phyloP scores from a whole-genome alignment of 495 filamentous ascomycete genomes.

The Astrocystis sublimbata region DNA sequence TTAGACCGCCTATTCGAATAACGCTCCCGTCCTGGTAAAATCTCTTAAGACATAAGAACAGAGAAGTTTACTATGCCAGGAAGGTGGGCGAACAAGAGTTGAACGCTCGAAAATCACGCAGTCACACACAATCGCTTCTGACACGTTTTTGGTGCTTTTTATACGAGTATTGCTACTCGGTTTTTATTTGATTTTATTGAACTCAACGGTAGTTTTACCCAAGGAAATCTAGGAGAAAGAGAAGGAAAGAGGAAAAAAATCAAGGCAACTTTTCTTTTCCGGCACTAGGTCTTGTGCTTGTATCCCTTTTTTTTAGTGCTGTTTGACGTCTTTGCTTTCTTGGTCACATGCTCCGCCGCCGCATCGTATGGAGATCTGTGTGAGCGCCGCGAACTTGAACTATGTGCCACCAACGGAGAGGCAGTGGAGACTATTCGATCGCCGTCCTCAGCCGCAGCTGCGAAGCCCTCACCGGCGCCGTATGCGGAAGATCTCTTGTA shows the following conservation, averaged over 20 bases:
- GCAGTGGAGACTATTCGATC: conserved; percentile 17
- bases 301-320: conserved; percentile 36
- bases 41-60: too few species aligned
- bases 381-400: conserved; percentile 22
- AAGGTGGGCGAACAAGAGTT: too few species aligned
- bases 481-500: conserved; percentile 29
- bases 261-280: too few species aligned
- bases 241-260: too few species aligned
- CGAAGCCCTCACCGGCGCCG: conserved; percentile 25
- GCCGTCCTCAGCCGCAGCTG: conserved; percentile 27
- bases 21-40: too few species aligned
- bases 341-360: conserved; percentile 25
- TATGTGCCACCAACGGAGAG: conserved; percentile 24
- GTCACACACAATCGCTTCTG: background rate
- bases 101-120: background rate
- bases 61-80: too few species aligned
- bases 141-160: background rate
- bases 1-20: too few species aligned
- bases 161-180: background rate
- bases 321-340: conserved; percentile 28
- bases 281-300: conserved; percentile 29
- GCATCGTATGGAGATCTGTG: conserved; percentile 28
- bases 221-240: too few species aligned
- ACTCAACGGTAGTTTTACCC: too few species aligned
- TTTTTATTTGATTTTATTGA: background rate